Base-by-base conservation (phyloP, 228 moss, liverwort and hornwort species). In the Sphagnum magellanicum region DNA sequence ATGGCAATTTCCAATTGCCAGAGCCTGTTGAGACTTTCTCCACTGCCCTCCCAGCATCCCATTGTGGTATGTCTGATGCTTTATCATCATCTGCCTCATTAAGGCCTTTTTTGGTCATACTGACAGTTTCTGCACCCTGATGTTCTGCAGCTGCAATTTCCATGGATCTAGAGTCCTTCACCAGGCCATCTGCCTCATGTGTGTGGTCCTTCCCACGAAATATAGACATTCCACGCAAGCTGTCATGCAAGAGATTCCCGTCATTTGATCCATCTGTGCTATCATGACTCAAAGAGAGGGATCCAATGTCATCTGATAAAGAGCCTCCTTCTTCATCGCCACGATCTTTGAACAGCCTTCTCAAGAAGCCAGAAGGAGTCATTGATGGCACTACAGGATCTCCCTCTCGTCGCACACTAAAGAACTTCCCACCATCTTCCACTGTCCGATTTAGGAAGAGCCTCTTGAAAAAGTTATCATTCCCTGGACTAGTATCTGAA, bases 381-480 rank as follows among this genome's bases (percentile, higher is more conserved):
- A 83, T 79, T 50, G 92, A 90, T 64, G 89, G 77, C 63, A 79
- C 77, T 50, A 79, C 89, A 69, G 88, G 82, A 61, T 98, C 98
- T n/a, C 83, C 87, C 63, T 98, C 98, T 10, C 93, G 85, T 63
- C 82, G 79, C 70, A 88, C 83, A 73, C 93, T 85, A 62, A 93
- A 91, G 50, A 91, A 79, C 78, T 91, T 96, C 53, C 75, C 68
- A 59, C 91, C 85, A 64, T 98, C 97, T 66, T 85, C 89, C 62
- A 86, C 68, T 6, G 73, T 63, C 48, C 86, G 67, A 78, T 86
- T 79, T 69, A 77, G 79, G 10, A 96, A 91, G 51, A 98, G 74
- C 58, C 90, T 87, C 71, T 98, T 98, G 76, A 98, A 81, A 64
- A 98, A 98, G 66, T 83, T 86, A 48, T 98, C 98, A 70, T 74